These are phyloP conservation scores for Carex scoparia DNA, from an alignment of 176 grass and related monocot genomes.

Conservation along the genomic window DNA sequence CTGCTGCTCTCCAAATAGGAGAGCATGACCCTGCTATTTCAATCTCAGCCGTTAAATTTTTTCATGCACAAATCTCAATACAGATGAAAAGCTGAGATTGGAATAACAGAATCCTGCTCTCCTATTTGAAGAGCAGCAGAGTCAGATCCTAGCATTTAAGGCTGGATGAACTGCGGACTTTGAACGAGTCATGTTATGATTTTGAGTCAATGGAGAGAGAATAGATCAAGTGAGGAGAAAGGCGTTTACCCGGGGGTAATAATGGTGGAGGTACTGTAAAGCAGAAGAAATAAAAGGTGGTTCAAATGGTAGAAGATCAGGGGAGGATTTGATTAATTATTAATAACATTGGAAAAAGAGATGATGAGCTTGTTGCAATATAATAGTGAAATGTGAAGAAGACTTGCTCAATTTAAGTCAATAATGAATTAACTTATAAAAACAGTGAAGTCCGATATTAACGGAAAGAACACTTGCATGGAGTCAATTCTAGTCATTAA, in stretches of 20 bases:
- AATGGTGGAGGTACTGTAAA: not conserved
- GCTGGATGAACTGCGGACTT: not conserved
- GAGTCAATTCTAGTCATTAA: not conserved
- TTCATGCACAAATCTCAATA: no score
- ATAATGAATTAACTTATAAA: not conserved
- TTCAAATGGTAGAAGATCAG: not conserved
- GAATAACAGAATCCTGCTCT: no score
- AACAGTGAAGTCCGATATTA: not conserved
- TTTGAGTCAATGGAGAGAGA: constrained; percentile 21
- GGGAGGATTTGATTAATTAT: not conserved
- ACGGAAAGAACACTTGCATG: not conserved
- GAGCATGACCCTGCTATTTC: no score
- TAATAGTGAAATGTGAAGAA: not conserved
- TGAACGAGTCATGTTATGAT: constrained; percentile 5
- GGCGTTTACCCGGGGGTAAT: not conserved
- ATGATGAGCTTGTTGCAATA: not conserved
- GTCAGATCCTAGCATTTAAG: not conserved
- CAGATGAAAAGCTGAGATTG: no score
- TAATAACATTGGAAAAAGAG: not conserved
- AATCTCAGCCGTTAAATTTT: no score
- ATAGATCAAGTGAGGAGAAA: not conserved
- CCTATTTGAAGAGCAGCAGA: no score
- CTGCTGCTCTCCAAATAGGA: no score
- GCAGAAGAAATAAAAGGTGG: not conserved
- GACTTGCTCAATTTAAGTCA: not conserved